A percentile compares a stretch with the other conserved stretches of the same genome.
Conservation (phyloP, 2,329 filamentous ascomycete species). For the Phoma sp. region DNA sequence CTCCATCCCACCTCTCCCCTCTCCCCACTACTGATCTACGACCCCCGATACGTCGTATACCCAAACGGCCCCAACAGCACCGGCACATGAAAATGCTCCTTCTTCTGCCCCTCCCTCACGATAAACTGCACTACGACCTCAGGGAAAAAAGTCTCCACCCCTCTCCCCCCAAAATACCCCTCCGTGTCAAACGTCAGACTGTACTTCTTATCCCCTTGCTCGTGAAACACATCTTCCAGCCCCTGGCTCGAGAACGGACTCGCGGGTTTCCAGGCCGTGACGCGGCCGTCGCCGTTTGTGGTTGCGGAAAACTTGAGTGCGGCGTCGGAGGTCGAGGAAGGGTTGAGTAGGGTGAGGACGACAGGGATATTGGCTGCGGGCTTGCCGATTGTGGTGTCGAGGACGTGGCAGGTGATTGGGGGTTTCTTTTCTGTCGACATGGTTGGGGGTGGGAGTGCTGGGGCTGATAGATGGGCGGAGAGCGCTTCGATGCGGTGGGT, state of each 20-base stretch:
- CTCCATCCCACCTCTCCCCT: too few relatives aligned
- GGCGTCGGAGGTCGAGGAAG: constrained; percentile 49
- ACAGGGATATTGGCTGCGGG: constrained; percentile 73
- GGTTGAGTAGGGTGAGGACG: constrained; percentile 60
- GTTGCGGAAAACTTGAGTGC: constrained; percentile 65
- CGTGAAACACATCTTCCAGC: constrained; percentile 46
- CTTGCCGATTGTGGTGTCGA: constrained; percentile 77
- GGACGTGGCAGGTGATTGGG: constrained; percentile 84
- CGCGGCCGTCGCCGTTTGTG: constrained; percentile 79
- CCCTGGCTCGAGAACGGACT: constrained; percentile 51
- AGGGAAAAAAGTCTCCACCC: constrained; percentile 61
- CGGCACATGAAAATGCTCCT: constrained; percentile 80
- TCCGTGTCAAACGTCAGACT: constrained; percentile 76
- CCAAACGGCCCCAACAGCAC: constrained; percentile 78
- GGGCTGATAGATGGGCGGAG: constrained; percentile 16
- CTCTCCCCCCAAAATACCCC: constrained; percentile 69
- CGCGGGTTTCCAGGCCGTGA: constrained; percentile 69
- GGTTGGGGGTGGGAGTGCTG: constrained; percentile 12
- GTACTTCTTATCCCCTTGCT: constrained; percentile 62
- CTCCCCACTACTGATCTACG: constrained; percentile 12
- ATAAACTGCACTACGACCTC: constrained; percentile 63
- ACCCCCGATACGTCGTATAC: constrained; percentile 80
- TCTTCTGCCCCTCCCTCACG: constrained; percentile 52
- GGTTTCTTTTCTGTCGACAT: constrained; percentile 40
- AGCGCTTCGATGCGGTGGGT: constrained; percentile 28